A percentile compares a stretch with the other conserved stretches of the same genome.
Evolutionary conservation across 441 rosid species (phyloP).

Genomic region (Manihot esculenta): DNA sequence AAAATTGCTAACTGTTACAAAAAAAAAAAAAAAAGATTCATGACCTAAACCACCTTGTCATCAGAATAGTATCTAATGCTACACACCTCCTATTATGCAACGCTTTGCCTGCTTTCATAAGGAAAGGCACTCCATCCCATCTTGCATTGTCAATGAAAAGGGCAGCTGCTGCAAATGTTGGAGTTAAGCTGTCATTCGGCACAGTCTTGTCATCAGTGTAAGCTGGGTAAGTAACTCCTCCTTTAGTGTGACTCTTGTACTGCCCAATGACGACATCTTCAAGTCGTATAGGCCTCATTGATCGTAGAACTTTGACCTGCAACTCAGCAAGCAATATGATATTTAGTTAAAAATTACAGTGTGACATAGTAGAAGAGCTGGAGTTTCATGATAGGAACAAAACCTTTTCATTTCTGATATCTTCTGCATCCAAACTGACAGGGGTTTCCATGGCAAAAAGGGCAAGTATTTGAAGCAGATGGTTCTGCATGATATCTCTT

Average conservation of each 20-base stretch:
- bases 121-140: constrained; percentile 98
- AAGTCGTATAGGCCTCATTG: constrained; percentile 77
- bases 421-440: constrained; percentile 96
- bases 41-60: not conserved
- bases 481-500: constrained; percentile 98
- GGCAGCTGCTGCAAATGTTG: constrained; percentile 96
- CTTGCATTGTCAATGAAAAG: constrained; percentile 91
- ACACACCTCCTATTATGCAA: constrained; percentile 66
- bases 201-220: constrained; percentile 86
- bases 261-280: constrained; percentile 84
- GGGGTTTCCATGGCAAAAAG: constrained; percentile 99
- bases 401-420: constrained; percentile 94
- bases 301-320: constrained; percentile 90
- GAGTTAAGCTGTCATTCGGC: constrained; percentile 75
- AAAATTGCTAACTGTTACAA: too few species aligned
- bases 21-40: not conserved
- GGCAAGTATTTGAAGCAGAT: constrained; percentile 93
- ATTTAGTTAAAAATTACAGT: constrained; percentile 3
- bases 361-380: too few species aligned
- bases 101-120: constrained; percentile 96
- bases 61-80: not conserved
- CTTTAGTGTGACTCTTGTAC: constrained; percentile 79
- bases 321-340: constrained; percentile 10
- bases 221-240: constrained; percentile 70
- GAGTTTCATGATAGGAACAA: not conserved